Evolutionary conservation across 768 basidiomycete genomes (phyloP), one percentile per base, ranked within the genome.

Genomic region (Podaxis sp.): DNA sequence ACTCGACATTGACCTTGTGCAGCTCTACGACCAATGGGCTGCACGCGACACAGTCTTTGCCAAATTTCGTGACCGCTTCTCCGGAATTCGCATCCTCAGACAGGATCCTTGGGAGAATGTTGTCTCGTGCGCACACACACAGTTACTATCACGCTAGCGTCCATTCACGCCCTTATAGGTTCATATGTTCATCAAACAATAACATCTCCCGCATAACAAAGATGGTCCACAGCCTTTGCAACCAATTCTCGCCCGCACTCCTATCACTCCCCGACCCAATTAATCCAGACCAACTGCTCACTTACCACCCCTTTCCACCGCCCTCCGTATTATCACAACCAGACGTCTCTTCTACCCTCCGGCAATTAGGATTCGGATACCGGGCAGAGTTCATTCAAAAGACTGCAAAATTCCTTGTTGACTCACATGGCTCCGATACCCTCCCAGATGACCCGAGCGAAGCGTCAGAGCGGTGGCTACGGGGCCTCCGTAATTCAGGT

Each of bases 51-150:
- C 81, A 32, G 85, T 95, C 57, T 97, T 98, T 70, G 77, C 82
- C 23, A 77, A 72, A 38, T 72, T 89, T 37, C 79, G 79, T 62
- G 74, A 81, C 21, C 80, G 88, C 18, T 91, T 95, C 63, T 72
- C 81, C 59, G 97, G 97, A 6, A 91, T 96, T 48, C 75, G 95
- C 57, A 87, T 98, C 61, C 72, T 98, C 42, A 80, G 91, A 67
- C 95, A 98, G 73, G 94, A 96, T 69, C 93, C 93, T 65, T 98
- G 93, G 89, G 96, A 98, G 74, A 95, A 91, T 67, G 82, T 98
- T 28, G 76, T 98, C 47, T 94, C 93, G 95, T 97, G 91, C 85
- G 48, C 46, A 52, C 48, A 27, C 42, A 23, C 51, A 50, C 18
- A 40, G 25, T 42, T 53, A 14, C 6, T 35, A 1, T 37, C 36